Evolutionary conservation across 2,329 filamentous ascomycete genomes (phyloP).

Genomic region (Diplocarpon mali): DNA sequence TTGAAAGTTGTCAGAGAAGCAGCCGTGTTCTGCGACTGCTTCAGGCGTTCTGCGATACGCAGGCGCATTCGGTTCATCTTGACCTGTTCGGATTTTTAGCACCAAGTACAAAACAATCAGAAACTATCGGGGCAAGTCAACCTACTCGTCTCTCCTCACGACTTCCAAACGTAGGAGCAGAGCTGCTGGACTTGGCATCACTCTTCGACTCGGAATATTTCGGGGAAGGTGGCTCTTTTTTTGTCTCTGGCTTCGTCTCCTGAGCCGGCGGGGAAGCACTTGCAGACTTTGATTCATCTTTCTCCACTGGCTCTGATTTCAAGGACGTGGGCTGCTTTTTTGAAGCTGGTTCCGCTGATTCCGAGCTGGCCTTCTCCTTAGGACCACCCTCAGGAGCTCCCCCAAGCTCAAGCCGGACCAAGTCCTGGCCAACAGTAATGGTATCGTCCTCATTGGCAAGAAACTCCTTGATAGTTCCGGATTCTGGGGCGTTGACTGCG

Average conservation of each 20-base stretch:
- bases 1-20: slow-evolving; percentile 98
- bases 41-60: slow-evolving; percentile 91
- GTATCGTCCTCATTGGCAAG: slow-evolving; percentile 91
- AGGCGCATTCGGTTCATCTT: slow-evolving; percentile 99
- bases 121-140: slow-evolving; percentile 9
- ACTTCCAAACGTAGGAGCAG: slow-evolving; percentile 46
- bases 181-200: slow-evolving; percentile 14
- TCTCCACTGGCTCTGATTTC: slow-evolving; percentile 26
- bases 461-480: slow-evolving; percentile 85
- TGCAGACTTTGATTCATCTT: slow-evolving; percentile 27
- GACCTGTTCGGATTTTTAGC: slow-evolving; percentile 44
- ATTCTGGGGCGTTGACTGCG: slow-evolving; percentile 84
- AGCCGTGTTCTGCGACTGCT: slow-evolving; percentile 98
- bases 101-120: neutral
- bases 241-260: slow-evolving; percentile 33
- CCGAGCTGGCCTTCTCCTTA: slow-evolving; percentile 37
- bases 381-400: slow-evolving; percentile 46
- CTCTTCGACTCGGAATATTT: slow-evolving; percentile 27
- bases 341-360: slow-evolving; percentile 49
- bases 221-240: slow-evolving; percentile 29
- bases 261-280: slow-evolving; percentile 30
- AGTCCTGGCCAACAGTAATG: slow-evolving; percentile 84
- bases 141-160: slow-evolving; percentile 82
- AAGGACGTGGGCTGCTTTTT: slow-evolving; percentile 46
- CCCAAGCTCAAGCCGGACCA: slow-evolving; percentile 76